Percentiles rank a stretch among this genome's conserved stretches.
Evolutionary conservation across 768 basidiomycete species (phyloP).

Genomic region (Xanthoconium stramineum): DNA sequence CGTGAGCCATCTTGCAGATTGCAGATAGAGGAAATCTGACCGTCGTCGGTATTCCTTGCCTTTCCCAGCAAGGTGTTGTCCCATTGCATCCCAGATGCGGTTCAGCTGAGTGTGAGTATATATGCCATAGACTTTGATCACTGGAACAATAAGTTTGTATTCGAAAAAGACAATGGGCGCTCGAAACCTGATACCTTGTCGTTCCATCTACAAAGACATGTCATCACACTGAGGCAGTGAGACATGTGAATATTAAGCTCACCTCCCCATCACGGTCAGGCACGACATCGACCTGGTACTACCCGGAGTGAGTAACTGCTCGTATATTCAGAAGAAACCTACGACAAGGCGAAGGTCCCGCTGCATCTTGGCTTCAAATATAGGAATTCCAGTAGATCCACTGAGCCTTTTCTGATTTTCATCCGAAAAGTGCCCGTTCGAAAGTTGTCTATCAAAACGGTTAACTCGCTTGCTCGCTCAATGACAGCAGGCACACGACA

Average conservation of each 20-base stretch:
- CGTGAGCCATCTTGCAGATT: not conserved
- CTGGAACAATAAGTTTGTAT: conserved; percentile 22
- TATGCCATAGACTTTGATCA: conserved; percentile 48
- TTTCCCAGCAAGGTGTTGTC: conserved; percentile 38
- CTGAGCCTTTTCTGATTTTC: conserved; percentile 65
- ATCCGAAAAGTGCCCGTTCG: conserved; percentile 63
- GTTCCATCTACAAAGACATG: conserved; percentile 31
- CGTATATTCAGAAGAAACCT: conserved; percentile 11
- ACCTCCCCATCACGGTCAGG: conserved; percentile 36
- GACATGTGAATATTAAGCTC: not conserved
- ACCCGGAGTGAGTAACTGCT: not conserved
- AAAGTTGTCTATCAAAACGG: conserved; percentile 50
- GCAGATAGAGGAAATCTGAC: conserved; percentile 25
- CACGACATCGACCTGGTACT: conserved; percentile 52
- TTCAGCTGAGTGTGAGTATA: conserved; percentile 48
- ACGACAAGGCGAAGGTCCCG: conserved; percentile 50
- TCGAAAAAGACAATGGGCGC: not conserved
- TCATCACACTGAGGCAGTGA: not conserved
- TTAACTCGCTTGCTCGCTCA: not conserved
- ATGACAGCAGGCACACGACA: conserved; percentile 7
- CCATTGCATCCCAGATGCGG: conserved; percentile 47
- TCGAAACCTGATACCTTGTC: conserved; percentile 32
- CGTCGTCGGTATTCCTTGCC: conserved; percentile 54
- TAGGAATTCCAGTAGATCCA: conserved; percentile 46
- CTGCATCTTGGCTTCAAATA: conserved; percentile 70